Evolutionary conservation across 2,329 filamentous ascomycete species (phyloP).

Genomic region (Cladosporium sp.): DNA sequence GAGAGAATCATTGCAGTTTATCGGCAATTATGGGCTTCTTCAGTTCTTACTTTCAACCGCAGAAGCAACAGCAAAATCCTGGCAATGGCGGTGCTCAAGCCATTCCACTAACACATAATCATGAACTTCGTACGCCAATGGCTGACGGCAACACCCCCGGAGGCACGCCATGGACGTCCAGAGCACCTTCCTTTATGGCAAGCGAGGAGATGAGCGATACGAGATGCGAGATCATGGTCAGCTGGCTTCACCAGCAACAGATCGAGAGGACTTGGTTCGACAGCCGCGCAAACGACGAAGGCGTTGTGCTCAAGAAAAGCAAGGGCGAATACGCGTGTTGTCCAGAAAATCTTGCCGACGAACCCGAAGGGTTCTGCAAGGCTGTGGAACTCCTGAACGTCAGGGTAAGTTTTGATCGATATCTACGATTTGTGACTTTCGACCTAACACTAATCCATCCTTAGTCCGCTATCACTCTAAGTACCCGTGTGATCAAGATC

Average conservation of each 20-base stretch:
- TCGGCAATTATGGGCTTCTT: not conserved
- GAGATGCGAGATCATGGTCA: slow-evolving; percentile 60
- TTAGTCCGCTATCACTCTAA: slow-evolving; percentile 64
- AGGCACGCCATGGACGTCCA: slow-evolving; percentile 27
- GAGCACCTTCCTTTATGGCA: slow-evolving; percentile 32
- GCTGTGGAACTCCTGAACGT: slow-evolving; percentile 51
- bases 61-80: not conserved
- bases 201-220: slow-evolving; percentile 49
- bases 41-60: not conserved
- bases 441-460: not conserved
- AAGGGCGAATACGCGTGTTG: slow-evolving; percentile 51
- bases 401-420: slow-evolving; percentile 38
- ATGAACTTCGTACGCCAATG: not conserved
- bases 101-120: not conserved
- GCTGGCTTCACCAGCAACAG: slow-evolving; percentile 60
- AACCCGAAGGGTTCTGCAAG: slow-evolving; percentile 48
- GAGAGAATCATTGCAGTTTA: not conserved
- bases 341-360: slow-evolving; percentile 43
- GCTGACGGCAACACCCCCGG: slow-evolving; percentile 17
- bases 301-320: slow-evolving; percentile 52
- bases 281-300: slow-evolving; percentile 45
- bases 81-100: not conserved
- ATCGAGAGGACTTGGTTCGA: slow-evolving; percentile 52
- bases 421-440: not conserved
- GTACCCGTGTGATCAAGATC: slow-evolving; percentile 60